Evolutionary conservation across 2,329 filamentous ascomycete genomes (phyloP).

Genomic region (Aureobasidium zeae): DNA sequence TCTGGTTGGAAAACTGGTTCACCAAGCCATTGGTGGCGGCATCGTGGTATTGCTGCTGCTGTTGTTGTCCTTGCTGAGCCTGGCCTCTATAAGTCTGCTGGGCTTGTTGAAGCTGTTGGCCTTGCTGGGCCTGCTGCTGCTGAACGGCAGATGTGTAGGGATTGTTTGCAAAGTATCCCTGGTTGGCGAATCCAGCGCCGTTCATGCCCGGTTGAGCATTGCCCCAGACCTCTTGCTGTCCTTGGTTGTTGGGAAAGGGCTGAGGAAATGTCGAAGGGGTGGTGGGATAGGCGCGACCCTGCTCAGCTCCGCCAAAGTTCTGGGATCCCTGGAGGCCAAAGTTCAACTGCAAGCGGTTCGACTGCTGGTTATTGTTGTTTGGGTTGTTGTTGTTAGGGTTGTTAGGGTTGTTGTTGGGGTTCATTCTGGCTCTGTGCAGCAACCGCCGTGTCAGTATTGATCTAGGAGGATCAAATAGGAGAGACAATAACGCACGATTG

Average conservation of each 20-base stretch:
- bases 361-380: slow-evolving; percentile 21
- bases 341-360: slow-evolving; percentile 44
- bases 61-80: slow-evolving; percentile 34
- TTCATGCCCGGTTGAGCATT: slow-evolving; percentile 32
- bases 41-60: slow-evolving; percentile 53
- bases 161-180: slow-evolving; percentile 44
- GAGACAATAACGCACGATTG: slow-evolving; percentile 1
- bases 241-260: slow-evolving; percentile 55
- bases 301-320: slow-evolving; percentile 35
- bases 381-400: no score
- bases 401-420: no score
- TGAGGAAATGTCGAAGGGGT: slow-evolving; percentile 96
- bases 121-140: slow-evolving; percentile 38
- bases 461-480: background rate
- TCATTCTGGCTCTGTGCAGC: slow-evolving; percentile 4
- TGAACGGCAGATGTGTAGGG: slow-evolving; percentile 33
- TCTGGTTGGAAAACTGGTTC: slow-evolving; percentile 95
- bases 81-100: slow-evolving; percentile 42
- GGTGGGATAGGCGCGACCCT: slow-evolving; percentile 46
- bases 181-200: slow-evolving; percentile 33
- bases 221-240: slow-evolving; percentile 53
- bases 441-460: background rate
- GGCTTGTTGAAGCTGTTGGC: slow-evolving; percentile 34
- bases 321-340: slow-evolving; percentile 35
- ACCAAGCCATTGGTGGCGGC: slow-evolving; percentile 81